Percentiles rank a stretch among this genome's conserved stretches.
These are phyloP conservation scores for Furcasterigmium furcatum DNA, from an alignment of 2,329 filamentous ascomycete species.

Conservation along the genomic window DNA sequence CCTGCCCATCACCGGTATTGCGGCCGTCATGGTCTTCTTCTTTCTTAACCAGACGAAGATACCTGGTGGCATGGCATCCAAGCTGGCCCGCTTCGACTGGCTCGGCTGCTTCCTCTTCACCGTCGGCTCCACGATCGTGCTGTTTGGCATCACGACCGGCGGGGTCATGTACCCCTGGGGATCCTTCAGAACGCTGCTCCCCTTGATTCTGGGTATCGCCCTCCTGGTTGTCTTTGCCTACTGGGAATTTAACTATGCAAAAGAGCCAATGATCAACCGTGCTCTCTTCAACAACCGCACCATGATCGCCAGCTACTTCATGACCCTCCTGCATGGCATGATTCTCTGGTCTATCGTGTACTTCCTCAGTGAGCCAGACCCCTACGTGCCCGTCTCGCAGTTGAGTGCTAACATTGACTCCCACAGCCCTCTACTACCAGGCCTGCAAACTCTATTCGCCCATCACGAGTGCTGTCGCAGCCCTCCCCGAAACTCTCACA, in stretches of 20 bases:
- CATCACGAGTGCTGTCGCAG: slow-evolving; percentile 50
- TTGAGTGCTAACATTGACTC: slow-evolving; percentile 10
- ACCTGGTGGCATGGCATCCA: slow-evolving; percentile 12
- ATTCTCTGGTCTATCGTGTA: slow-evolving; percentile 52
- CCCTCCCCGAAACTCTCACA: slow-evolving; percentile 59
- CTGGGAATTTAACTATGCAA: slow-evolving; percentile 49
- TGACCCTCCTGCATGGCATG: slow-evolving; percentile 56
- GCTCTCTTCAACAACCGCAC: slow-evolving; percentile 45
- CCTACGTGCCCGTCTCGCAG: slow-evolving; percentile 4
- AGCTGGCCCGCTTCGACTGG: slow-evolving; percentile 54
- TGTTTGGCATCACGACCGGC: slow-evolving; percentile 63
- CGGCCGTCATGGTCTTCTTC: slow-evolving; percentile 38
- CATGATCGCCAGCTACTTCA: slow-evolving; percentile 43
- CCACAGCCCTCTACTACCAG: slow-evolving; percentile 39
- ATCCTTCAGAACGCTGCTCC: slow-evolving; percentile 59
- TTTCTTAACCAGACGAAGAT: slow-evolving; percentile 36
- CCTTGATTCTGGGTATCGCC: slow-evolving; percentile 51
- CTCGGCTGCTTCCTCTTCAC: slow-evolving; percentile 60
- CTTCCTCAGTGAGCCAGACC: slow-evolving; percentile 39
- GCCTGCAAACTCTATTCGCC: slow-evolving; percentile 51
- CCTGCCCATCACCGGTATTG: slow-evolving; percentile 52
- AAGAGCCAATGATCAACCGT: slow-evolving; percentile 45
- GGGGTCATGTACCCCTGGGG: slow-evolving; percentile 64
- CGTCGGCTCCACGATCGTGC: slow-evolving; percentile 51
- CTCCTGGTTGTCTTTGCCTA: slow-evolving; percentile 49